Conservation (phyloP, 2,329 filamentous ascomycete species). For the Stachybotrys elegans region DNA sequence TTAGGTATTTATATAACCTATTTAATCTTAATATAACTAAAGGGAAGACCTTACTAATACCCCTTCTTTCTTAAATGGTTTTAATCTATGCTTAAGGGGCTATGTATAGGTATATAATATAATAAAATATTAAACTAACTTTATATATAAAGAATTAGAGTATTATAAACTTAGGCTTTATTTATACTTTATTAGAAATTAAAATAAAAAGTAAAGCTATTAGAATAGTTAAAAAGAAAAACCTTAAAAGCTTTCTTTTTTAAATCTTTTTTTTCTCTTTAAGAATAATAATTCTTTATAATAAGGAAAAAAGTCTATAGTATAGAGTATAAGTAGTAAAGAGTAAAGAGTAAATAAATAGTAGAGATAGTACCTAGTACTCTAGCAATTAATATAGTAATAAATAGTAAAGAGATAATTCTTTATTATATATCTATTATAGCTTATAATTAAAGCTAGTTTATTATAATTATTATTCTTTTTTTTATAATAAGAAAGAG, state of each 20-base stretch:
- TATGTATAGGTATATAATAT: no score
- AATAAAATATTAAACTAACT: not conserved
- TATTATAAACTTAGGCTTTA: not conserved
- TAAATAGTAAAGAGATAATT: constrained; percentile 1
- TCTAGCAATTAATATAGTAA: constrained; percentile 1
- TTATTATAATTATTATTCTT: not conserved
- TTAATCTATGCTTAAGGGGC: not conserved
- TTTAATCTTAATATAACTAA: no score
- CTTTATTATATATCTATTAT: not conserved
- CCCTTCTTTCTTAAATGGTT: constrained; percentile 2
- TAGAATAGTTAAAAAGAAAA: not conserved
- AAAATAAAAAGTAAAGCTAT: no score
- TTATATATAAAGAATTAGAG: not conserved
- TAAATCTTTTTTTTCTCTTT: not conserved
- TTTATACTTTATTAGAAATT: not conserved
- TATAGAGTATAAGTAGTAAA: constrained; percentile 1
- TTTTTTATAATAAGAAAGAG: no score
- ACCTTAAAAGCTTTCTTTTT: not conserved
- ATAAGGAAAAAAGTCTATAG: not conserved
- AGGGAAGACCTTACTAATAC: no score
- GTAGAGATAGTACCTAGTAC: not conserved
- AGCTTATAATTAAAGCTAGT: not conserved
- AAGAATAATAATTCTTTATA: constrained; percentile 1
- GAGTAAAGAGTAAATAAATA: not conserved
- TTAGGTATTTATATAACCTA: no score